Conservation (phyloP, 257 asterid genomes). For the Solanum commersonii region DNA sequence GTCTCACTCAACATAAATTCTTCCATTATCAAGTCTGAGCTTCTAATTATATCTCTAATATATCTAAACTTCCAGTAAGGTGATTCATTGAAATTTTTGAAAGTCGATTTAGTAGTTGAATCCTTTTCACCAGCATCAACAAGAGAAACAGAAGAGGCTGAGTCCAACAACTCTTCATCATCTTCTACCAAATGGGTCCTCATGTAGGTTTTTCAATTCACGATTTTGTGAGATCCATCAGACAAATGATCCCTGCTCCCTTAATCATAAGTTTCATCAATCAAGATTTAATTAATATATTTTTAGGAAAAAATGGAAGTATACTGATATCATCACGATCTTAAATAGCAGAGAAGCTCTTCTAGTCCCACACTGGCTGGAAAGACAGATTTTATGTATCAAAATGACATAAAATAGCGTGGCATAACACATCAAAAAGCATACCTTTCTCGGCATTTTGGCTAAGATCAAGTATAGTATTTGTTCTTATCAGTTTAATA, state of each 20-base stretch:
- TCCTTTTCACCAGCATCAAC: conserved; percentile 27
- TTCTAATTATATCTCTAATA: conserved; percentile 32
- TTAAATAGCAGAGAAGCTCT: neutral
- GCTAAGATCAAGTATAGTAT: conserved; percentile 34
- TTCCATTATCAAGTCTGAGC: conserved; percentile 27
- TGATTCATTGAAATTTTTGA: conserved; percentile 22
- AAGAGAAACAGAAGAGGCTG: conserved; percentile 52
- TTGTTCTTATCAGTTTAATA: conserved; percentile 23
- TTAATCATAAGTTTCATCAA: conserved; percentile 15
- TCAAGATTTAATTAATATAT: neutral
- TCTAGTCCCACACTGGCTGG: neutral
- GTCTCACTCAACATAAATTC: conserved; percentile 54
- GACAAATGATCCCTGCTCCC: conserved; percentile 30
- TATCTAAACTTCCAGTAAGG: conserved; percentile 53
- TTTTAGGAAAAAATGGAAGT: neutral
- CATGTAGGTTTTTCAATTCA: conserved; percentile 32
- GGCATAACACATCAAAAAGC: neutral
- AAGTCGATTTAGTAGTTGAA: conserved; percentile 20
- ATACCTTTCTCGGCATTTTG: conserved; percentile 39
- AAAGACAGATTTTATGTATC: neutral
- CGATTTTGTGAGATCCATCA: conserved; percentile 35
- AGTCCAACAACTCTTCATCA: conserved; percentile 59
- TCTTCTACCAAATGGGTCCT: conserved; percentile 25
- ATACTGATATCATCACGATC: neutral
- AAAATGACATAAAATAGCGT: too few species aligned